These are phyloP conservation scores for Ophiocordyceps camponoti-floridani DNA, from an alignment of 2,329 filamentous ascomycete genomes.

Conservation along the genomic window DNA sequence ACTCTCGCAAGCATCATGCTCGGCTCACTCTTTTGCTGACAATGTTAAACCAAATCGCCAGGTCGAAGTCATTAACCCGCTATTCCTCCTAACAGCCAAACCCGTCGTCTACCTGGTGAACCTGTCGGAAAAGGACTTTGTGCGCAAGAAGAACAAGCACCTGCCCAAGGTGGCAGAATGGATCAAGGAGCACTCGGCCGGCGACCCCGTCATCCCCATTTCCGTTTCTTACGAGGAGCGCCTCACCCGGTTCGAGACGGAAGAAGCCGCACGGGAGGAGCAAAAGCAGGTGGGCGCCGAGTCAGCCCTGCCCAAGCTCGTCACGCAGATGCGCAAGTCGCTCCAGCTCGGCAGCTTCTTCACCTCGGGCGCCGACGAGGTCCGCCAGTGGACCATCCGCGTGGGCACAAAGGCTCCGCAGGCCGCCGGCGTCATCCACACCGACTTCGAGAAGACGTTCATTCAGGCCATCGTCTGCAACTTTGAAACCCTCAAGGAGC, in stretches of 20 bases:
- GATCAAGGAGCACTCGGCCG: slow-evolving; percentile 78
- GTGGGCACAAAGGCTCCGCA: slow-evolving; percentile 95
- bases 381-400: slow-evolving; percentile 94
- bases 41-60: slow-evolving; percentile 17
- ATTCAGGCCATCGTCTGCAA: slow-evolving; percentile 95
- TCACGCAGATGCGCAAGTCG: slow-evolving; percentile 81
- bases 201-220: slow-evolving; percentile 83
- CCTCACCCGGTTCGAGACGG: slow-evolving; percentile 60
- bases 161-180: slow-evolving; percentile 84
- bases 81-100: slow-evolving; percentile 90
- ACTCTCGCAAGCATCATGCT: slow-evolving; percentile 1
- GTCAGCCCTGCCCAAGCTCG: slow-evolving; percentile 80
- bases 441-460: slow-evolving; percentile 98
- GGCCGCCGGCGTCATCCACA: slow-evolving; percentile 94
- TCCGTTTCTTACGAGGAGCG: slow-evolving; percentile 90
- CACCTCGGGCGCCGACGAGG: slow-evolving; percentile 88
- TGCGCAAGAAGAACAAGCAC: slow-evolving; percentile 99
- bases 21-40: slow-evolving; percentile 6
- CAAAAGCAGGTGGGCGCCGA: slow-evolving; percentile 76
- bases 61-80: slow-evolving; percentile 95
- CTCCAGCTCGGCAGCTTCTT: slow-evolving; percentile 91
- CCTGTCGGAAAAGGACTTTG: slow-evolving; percentile 89
- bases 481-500: slow-evolving; percentile 62
- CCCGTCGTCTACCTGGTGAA: slow-evolving; percentile 96
- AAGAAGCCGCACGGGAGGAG: slow-evolving; percentile 65